Evolutionary conservation across 1,284 basidiomycete genomes (phyloP).

Genomic region (Wallemia mellicola): DNA sequence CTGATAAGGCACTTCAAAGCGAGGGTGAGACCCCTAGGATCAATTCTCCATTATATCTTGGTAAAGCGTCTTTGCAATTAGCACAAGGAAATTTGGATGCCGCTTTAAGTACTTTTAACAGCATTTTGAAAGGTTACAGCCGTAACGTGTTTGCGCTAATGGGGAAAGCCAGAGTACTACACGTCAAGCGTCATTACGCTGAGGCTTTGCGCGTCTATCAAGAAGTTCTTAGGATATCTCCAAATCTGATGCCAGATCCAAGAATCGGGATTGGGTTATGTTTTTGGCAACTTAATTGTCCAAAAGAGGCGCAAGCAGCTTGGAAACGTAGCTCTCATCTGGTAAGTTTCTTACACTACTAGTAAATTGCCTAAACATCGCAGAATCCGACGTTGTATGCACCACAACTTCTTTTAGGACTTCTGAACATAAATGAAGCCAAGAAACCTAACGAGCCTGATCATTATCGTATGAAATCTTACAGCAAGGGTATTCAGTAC

Average conservation of each 20-base stretch:
- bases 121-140: constrained; percentile 43
- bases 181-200: constrained; percentile 40
- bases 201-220: constrained; percentile 57
- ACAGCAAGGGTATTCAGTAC: constrained; percentile 31
- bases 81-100: constrained; percentile 46
- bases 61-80: constrained; percentile 47
- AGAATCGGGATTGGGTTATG: constrained; percentile 77
- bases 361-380: neutral
- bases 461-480: constrained; percentile 25
- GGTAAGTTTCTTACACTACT: constrained; percentile 20
- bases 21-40: neutral
- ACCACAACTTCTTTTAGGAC: constrained; percentile 43
- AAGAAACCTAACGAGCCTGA: constrained; percentile 30
- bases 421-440: constrained; percentile 51
- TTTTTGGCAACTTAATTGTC: constrained; percentile 56
- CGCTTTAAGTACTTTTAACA: constrained; percentile 45
- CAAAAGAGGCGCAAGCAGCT: constrained; percentile 41
- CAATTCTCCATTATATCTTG: neutral
- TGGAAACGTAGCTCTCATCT: constrained; percentile 63
- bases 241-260: constrained; percentile 54
- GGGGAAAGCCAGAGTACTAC: constrained; percentile 58
- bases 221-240: constrained; percentile 41
- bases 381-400: constrained; percentile 50
- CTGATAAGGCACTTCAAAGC: neutral
- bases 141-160: constrained; percentile 52